These are phyloP conservation scores for Leishmania martiniquensis DNA, from an alignment of 208 protist species.

Conservation along the genomic window DNA sequence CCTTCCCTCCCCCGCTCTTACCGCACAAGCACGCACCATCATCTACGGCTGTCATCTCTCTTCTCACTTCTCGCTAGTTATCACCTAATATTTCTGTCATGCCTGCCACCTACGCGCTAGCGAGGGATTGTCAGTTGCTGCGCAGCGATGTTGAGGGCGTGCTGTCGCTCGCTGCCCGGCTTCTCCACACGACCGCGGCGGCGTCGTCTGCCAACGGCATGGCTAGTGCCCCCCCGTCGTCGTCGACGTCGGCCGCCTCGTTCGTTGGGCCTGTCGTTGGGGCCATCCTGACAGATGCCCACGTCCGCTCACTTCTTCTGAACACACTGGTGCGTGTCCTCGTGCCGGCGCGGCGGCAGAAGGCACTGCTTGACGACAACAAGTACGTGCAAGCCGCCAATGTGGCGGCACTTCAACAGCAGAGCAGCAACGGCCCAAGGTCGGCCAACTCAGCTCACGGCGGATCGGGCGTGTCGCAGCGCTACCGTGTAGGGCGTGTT, in stretches of 20 bases:
- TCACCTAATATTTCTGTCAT: constrained; percentile 26
- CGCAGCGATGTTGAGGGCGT: constrained; percentile 60
- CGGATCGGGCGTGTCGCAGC: constrained; percentile 16
- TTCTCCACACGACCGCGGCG: constrained; percentile 8
- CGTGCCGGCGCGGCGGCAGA: constrained; percentile 51
- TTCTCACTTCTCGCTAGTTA: not conserved
- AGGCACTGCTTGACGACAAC: constrained; percentile 53
- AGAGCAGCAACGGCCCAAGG: not conserved
- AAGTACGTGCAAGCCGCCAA: constrained; percentile 40
- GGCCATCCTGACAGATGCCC: constrained; percentile 47
- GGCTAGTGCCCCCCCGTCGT: constrained; percentile 1
- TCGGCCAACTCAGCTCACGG: not conserved
- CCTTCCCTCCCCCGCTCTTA: not conserved
- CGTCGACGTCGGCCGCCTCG: constrained; percentile 8
- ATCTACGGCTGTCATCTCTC: not conserved
- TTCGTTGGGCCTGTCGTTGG: constrained; percentile 16
- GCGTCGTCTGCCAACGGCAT: not conserved
- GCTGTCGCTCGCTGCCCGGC: constrained; percentile 42
- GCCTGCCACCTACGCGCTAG: constrained; percentile 52
- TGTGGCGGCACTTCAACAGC: constrained; percentile 9
- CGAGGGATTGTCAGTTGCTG: constrained; percentile 61
- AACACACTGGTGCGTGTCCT: constrained; percentile 62
- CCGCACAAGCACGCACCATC: not conserved
- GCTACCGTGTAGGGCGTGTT: constrained; percentile 61
- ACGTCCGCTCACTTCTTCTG: constrained; percentile 44